A percentile compares a stretch with the other conserved stretches of the same genome.
Conservation (phyloP, 805 yeast species). For the Danielia reshetovae region DNA sequence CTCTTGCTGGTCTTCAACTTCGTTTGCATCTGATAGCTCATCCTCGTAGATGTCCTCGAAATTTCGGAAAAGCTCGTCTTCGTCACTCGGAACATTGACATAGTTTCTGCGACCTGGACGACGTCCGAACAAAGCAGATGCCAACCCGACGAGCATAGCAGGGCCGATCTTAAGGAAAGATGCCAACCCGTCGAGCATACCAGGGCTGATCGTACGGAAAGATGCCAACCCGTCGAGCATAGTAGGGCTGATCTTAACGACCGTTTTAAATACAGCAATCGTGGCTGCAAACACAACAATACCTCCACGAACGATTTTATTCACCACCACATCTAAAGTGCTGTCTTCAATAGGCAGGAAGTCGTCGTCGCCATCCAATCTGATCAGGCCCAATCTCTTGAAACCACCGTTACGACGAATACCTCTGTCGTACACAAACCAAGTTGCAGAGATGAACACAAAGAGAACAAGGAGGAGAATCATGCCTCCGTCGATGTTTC, state of each 20-base stretch:
- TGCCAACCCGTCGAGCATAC: constrained; percentile 28
- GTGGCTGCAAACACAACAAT: constrained; percentile 43
- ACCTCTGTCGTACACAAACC: constrained; percentile 78
- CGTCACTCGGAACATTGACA: constrained; percentile 40
- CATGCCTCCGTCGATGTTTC: constrained; percentile 52
- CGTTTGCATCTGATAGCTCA: constrained; percentile 31
- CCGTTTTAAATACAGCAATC: constrained; percentile 31
- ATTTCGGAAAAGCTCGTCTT: constrained; percentile 39
- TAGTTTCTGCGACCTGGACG: constrained; percentile 38
- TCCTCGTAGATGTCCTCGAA: constrained; percentile 39
- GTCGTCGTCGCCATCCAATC: constrained; percentile 63
- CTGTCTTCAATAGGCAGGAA: constrained; percentile 64
- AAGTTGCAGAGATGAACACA: constrained; percentile 50
- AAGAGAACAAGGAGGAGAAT: constrained; percentile 45
- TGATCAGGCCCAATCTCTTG: constrained; percentile 76
- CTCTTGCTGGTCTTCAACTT: constrained; percentile 18
- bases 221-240: constrained; percentile 29
- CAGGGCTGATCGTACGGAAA: constrained; percentile 29
- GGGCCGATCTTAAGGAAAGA: constrained; percentile 31
- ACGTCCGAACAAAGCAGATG: constrained; percentile 30
- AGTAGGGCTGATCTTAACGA: constrained; percentile 30
- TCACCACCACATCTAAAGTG: constrained; percentile 54
- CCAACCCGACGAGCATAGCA: constrained; percentile 27
- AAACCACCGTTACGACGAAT: constrained; percentile 76
- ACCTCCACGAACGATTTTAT: constrained; percentile 56